Percentiles rank a stretch among this genome's conserved stretches.
phyloP scores from a whole-genome alignment of 257 asterid genomes.

The Solanum chmielewskii region DNA sequence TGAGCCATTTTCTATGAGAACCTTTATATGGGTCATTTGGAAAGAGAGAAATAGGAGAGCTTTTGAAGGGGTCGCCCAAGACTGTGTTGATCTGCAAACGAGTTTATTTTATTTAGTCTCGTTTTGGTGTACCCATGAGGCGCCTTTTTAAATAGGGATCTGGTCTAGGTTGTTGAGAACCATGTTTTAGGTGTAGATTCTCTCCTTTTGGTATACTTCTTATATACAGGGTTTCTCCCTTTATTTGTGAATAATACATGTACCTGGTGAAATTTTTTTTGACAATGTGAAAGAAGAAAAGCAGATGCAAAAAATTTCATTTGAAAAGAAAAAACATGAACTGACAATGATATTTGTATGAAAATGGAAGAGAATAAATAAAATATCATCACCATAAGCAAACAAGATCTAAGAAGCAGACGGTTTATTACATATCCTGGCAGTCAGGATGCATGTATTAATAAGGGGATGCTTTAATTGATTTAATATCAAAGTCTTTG shows the following conservation, averaged over 20 bases:
- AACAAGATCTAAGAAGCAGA: background rate
- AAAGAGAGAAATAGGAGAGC: background rate
- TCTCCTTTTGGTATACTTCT: background rate
- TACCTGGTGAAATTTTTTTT: background rate
- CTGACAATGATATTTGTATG: background rate
- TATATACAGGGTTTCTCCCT: background rate
- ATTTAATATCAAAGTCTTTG: background rate
- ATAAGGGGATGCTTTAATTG: background rate
- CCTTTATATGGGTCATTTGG: background rate
- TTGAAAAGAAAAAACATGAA: background rate
- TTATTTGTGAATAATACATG: background rate
- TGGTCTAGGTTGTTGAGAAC: background rate
- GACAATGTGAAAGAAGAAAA: background rate
- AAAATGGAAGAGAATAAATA: background rate
- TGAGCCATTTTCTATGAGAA: background rate
- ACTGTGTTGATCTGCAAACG: background rate
- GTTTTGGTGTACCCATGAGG: background rate
- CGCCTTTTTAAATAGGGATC: background rate
- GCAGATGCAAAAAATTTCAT: background rate
- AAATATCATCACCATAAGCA: background rate
- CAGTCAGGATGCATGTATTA: background rate
- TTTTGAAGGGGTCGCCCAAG: background rate
- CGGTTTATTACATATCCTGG: background rate
- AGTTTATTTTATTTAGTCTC: background rate
- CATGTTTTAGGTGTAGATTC: background rate